Base-by-base conservation (phyloP, 2,329 filamentous ascomycete species). In the Cercospora sojina region DNA sequence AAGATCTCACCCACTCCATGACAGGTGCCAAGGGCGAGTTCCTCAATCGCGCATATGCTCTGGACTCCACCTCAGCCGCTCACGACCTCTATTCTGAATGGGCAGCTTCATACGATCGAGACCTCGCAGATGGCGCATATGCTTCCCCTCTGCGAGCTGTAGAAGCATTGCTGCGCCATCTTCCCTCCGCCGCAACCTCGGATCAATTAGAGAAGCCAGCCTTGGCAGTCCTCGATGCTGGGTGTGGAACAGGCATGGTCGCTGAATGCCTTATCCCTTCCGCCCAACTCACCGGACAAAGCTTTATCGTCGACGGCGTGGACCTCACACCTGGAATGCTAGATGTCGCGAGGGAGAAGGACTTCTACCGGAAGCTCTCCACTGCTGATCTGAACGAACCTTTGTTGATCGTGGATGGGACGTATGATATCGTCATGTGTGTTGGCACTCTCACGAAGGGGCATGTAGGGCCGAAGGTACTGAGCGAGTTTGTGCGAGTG, bases 361-460 rank as follows among this genome's bases (percentile, higher is more conserved):
- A 35, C n/a, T 16, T 70, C 8, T 70, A 70, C 55, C 60, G 53
- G 3, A 63, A 66, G 20, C 58, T 70, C 1, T 62, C 57, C 3
- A 62, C 57, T 13, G 67, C 67, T 1, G 69, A 70, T 63, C 38
- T 70, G 27, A 66, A 66, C 13, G 64, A 66, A 32, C 63, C 53
- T 3, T 59, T 69, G 6, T n/a, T 64, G 3, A 55, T 65, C 13
- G 49, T 53, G 25, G 67, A 69, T 58, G 67, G 62, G 20, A 67
- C 51, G 25, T 70, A 70, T 51, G 62, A 64, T 27, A 59, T 60
- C 12, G n/a, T 69, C 2, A 62, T 62, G 9, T 70, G 67, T 64
- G 69, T 70, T 9, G 69, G 69, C 0, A 70, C 69, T 1, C 47
- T 70, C 27, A 70, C 69, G 43, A 69, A 70, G 35, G 67, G 67